phyloP scores from a whole-genome alignment of 2,329 filamentous ascomycete species.

The Ophioceras dolichostomum region DNA sequence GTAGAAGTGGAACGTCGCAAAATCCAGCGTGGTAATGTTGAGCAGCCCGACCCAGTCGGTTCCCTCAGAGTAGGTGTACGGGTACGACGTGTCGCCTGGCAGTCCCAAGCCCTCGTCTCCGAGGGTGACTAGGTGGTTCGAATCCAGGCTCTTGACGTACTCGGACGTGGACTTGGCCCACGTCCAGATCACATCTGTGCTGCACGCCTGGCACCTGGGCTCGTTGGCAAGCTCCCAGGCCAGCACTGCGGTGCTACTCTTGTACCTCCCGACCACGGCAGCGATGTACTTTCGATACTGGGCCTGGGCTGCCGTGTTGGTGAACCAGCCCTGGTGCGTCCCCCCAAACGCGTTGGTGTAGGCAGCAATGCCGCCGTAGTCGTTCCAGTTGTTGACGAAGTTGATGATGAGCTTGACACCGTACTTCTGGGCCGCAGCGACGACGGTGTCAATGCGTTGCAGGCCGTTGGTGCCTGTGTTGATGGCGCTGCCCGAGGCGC shows the following conservation, averaged over 20 bases:
- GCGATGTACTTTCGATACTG: constrained; percentile 38
- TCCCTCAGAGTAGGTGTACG: constrained; percentile 32
- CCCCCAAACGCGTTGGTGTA: constrained; percentile 44
- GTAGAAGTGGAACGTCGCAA: constrained; percentile 28
- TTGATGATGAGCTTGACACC: constrained; percentile 52
- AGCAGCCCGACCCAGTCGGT: constrained; percentile 39
- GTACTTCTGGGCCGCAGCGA: constrained; percentile 43
- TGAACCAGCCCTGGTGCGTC: constrained; percentile 39
- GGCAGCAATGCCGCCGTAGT: constrained; percentile 50
- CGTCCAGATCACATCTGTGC: constrained; percentile 40
- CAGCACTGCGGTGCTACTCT: constrained; percentile 30
- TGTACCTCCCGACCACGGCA: constrained; percentile 31
- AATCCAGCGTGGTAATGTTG: constrained; percentile 35
- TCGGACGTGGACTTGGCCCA: constrained; percentile 44
- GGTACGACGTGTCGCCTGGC: constrained; percentile 10
- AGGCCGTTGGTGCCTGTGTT: constrained; percentile 52
- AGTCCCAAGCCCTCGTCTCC: constrained; percentile 38
- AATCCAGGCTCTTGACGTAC: constrained; percentile 51
- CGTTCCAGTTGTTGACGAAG: constrained; percentile 58
- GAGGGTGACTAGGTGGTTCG: constrained; percentile 47
- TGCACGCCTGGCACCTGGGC: constrained; percentile 48
- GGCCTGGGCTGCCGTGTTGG: constrained; percentile 29
- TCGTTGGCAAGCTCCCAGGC: constrained; percentile 42
- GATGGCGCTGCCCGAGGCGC: constrained; percentile 38
- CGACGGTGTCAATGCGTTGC: constrained; percentile 52